Evolutionary conservation across 1,284 basidiomycete genomes (phyloP).

Genomic region (Crocinoboletus sp.): DNA sequence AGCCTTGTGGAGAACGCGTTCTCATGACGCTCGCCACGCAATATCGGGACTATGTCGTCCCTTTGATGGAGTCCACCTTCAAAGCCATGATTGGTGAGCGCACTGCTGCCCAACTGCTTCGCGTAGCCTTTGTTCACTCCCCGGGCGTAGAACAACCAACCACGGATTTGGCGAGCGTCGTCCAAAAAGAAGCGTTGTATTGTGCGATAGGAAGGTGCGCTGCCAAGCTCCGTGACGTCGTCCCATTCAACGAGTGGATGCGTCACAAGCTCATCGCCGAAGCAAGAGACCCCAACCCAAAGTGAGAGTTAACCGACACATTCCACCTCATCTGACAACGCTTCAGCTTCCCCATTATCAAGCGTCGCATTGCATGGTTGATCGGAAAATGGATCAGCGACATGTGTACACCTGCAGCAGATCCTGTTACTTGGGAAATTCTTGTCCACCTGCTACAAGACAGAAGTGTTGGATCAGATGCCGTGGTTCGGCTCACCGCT

Average conservation of each 20-base stretch:
- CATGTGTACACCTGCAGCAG: conserved; percentile 55
- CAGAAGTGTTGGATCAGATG: conserved; percentile 65
- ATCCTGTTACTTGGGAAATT: conserved; percentile 72
- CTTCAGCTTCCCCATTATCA: conserved; percentile 77
- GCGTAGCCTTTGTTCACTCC: conserved; percentile 3
- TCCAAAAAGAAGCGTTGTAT: conserved; percentile 85
- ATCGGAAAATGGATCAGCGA: conserved; percentile 82
- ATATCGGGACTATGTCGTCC: conserved; percentile 69
- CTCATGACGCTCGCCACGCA: conserved; percentile 75
- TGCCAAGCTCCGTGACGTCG: conserved; percentile 54
- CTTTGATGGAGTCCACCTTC: conserved; percentile 61
- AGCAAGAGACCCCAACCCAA: conserved; percentile 51
- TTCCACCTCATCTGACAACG: conserved; percentile 17
- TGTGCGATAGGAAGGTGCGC: conserved; percentile 86
- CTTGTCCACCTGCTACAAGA: conserved; percentile 71
- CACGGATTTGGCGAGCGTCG: conserved; percentile 54
- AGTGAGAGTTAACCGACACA: conserved; percentile 36
- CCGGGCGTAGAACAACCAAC: conserved; percentile 45
- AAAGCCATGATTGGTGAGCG: conserved; percentile 51
- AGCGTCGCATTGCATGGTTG: conserved; percentile 87
- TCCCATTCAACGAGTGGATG: conserved; percentile 68
- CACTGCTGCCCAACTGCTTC: too few species aligned
- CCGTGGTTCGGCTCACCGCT: conserved; percentile 80
- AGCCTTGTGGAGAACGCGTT: conserved; percentile 88
- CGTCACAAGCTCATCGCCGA: conserved; percentile 54